A percentile compares a stretch with the other conserved stretches of the same genome.
phyloP scores from a whole-genome alignment of 371 early-diverging fungal genomes.

The Lichtheimia ornata region DNA sequence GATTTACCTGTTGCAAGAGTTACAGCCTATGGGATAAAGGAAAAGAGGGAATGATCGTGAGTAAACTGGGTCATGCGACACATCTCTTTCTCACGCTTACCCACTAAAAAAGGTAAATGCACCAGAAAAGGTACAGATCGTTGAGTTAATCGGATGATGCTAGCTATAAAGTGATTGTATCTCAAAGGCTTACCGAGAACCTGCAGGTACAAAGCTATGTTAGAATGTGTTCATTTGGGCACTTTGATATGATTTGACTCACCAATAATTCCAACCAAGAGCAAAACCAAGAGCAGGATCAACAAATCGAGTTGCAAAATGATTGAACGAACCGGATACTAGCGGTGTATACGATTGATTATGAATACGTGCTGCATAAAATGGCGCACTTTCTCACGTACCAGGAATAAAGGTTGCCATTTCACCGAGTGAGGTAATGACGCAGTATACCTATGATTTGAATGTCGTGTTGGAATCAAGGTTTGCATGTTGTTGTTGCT shows the following conservation, averaged over 20 bases:
- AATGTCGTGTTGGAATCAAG: too few relatives aligned
- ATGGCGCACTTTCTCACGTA: slow-evolving; percentile 9
- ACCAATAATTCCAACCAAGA: slow-evolving; percentile 65
- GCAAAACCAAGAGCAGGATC: slow-evolving; percentile 83
- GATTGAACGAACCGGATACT: slow-evolving; percentile 81
- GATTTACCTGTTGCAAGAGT: slow-evolving; percentile 36
- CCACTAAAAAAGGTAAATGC: slow-evolving; percentile 23
- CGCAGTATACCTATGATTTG: slow-evolving; percentile 63
- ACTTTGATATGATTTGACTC: slow-evolving; percentile 5
- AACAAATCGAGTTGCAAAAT: slow-evolving; percentile 80
- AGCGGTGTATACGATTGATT: slow-evolving; percentile 16
- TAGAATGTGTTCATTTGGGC: too few relatives aligned
- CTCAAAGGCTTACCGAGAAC: slow-evolving; percentile 35
- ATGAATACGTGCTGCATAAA: not conserved
- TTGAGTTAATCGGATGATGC: too few relatives aligned
- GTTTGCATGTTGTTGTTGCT: too few relatives aligned
- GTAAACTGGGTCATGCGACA: too few relatives aligned
- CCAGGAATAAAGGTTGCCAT: slow-evolving; percentile 75
- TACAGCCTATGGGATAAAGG: slow-evolving; percentile 22
- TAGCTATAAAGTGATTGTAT: too few relatives aligned
- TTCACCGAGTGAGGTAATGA: slow-evolving; percentile 82
- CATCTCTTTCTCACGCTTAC: slow-evolving; percentile 19
- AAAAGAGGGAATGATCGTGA: not conserved
- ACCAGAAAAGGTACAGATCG: too few relatives aligned
- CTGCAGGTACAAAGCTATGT: slow-evolving; percentile 13